phyloP scores from a whole-genome alignment of 2,329 filamentous ascomycete genomes.

The Verticillium nubilum region DNA sequence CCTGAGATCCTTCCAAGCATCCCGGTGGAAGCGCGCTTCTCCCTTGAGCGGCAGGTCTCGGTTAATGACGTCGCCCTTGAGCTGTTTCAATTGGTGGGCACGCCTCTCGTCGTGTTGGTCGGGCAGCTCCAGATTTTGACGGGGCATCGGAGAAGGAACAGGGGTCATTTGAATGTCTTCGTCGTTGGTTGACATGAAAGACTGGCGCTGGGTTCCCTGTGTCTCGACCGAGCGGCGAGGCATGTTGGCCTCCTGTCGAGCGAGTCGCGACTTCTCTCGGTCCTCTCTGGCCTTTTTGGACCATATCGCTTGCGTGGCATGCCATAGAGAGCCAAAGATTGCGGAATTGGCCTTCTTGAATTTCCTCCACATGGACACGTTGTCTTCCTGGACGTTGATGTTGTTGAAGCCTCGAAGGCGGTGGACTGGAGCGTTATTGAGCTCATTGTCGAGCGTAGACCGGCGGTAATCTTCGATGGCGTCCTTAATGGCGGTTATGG shows the following conservation, averaged over 20 bases:
- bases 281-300: constrained; percentile 42
- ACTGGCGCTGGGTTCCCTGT: constrained; percentile 45
- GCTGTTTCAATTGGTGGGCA: constrained; percentile 32
- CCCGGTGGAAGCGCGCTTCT: constrained; percentile 81
- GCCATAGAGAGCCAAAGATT: constrained; percentile 49
- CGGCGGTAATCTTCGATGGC: constrained; percentile 92
- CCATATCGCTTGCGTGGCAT: constrained; percentile 40
- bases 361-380: constrained; percentile 77
- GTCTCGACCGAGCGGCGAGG: constrained; percentile 59
- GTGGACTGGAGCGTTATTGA: constrained; percentile 96
- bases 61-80: constrained; percentile 64
- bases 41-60: constrained; percentile 58
- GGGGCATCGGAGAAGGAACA: constrained; percentile 72
- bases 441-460: constrained; percentile 83
- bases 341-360: constrained; percentile 84
- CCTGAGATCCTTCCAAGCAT: constrained; percentile 90
- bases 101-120: constrained; percentile 27
- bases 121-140: constrained; percentile 29
- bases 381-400: constrained; percentile 85
- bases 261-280: constrained; percentile 42
- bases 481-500: constrained; percentile 87
- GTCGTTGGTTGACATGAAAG: constrained; percentile 47
- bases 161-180: constrained; percentile 94
- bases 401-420: constrained; percentile 85
- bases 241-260: constrained; percentile 27